phyloP scores from a whole-genome alignment of 78 protist genomes.

The Pelomyxa schiedti region DNA sequence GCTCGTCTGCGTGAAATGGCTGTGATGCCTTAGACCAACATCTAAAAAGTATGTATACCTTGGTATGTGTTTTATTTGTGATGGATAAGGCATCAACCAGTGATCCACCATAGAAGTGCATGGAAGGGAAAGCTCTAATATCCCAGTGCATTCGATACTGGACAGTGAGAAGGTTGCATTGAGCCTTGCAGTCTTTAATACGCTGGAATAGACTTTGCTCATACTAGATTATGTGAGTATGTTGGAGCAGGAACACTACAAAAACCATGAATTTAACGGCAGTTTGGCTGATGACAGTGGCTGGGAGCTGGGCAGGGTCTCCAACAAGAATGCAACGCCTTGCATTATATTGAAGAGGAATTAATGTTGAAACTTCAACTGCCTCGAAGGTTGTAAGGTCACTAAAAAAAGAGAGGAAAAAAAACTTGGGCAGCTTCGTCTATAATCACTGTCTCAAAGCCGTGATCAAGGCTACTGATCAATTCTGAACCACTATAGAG shows the following conservation, averaged over 20 bases:
- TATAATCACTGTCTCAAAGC: slow-evolving; percentile 51
- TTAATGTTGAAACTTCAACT: slow-evolving; percentile 51
- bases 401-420: too few species aligned
- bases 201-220: slow-evolving; percentile 40
- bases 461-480: slow-evolving; percentile 11
- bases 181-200: slow-evolving; percentile 1
- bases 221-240: slow-evolving; percentile 16
- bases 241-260: not conserved
- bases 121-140: slow-evolving; percentile 61
- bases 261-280: slow-evolving; percentile 2
- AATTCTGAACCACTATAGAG: too few species aligned
- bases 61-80: too few species aligned
- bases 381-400: too few species aligned
- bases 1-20: too few species aligned
- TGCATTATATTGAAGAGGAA: slow-evolving; percentile 36
- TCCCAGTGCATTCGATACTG: slow-evolving; percentile 82
- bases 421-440: slow-evolving; percentile 88
- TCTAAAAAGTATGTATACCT: too few species aligned
- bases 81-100: slow-evolving; percentile 52
- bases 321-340: slow-evolving; percentile 66
- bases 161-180: slow-evolving; percentile 14
- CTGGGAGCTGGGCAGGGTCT: slow-evolving; percentile 72
- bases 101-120: slow-evolving; percentile 40
- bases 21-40: too few species aligned
- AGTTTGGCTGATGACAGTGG: slow-evolving; percentile 52